Evolutionary conservation across 1,284 basidiomycete species (phyloP).

Genomic region (Pseudomicrostroma phylloplanum): DNA sequence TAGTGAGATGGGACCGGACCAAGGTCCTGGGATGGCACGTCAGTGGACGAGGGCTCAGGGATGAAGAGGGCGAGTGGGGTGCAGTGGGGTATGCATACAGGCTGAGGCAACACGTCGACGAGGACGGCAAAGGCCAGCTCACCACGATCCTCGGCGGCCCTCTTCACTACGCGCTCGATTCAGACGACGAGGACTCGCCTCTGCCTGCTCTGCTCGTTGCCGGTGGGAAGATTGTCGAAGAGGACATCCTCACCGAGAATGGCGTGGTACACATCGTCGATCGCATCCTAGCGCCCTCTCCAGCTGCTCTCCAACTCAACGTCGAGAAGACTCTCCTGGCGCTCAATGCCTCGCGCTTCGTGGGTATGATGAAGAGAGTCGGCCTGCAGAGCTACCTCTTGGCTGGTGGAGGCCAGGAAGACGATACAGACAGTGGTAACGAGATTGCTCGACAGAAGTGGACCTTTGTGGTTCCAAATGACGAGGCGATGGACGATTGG

Average conservation of each 20-base stretch:
- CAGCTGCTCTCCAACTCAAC: slow-evolving; percentile 67
- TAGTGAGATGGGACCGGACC: slow-evolving; percentile 36
- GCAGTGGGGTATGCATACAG: slow-evolving; percentile 28
- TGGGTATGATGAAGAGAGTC: slow-evolving; percentile 71
- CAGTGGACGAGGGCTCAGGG: slow-evolving; percentile 34
- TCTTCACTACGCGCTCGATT: slow-evolving; percentile 10
- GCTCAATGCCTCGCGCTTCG: slow-evolving; percentile 83
- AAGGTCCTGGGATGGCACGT: slow-evolving; percentile 45
- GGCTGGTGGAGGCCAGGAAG: slow-evolving; percentile 44
- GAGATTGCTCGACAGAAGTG: slow-evolving; percentile 27
- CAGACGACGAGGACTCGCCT: neutral
- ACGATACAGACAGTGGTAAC: slow-evolving; percentile 19
- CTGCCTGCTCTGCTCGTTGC: slow-evolving; percentile 19
- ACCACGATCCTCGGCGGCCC: slow-evolving; percentile 5
- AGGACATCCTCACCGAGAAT: slow-evolving; percentile 47
- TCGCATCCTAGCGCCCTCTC: slow-evolving; percentile 68
- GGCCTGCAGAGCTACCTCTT: slow-evolving; percentile 55
- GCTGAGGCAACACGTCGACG: slow-evolving; percentile 10
- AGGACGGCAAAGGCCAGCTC: slow-evolving; percentile 6
- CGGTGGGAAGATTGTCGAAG: slow-evolving; percentile 27
- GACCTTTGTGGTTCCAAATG: slow-evolving; percentile 68
- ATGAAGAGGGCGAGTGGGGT: slow-evolving; percentile 15
- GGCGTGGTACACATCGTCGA: slow-evolving; percentile 84
- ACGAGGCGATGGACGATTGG: slow-evolving; percentile 65
- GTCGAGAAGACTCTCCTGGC: slow-evolving; percentile 87